Base-by-base conservation (phyloP, 768 basidiomycete genomes). In the Amanita rimosa region DNA sequence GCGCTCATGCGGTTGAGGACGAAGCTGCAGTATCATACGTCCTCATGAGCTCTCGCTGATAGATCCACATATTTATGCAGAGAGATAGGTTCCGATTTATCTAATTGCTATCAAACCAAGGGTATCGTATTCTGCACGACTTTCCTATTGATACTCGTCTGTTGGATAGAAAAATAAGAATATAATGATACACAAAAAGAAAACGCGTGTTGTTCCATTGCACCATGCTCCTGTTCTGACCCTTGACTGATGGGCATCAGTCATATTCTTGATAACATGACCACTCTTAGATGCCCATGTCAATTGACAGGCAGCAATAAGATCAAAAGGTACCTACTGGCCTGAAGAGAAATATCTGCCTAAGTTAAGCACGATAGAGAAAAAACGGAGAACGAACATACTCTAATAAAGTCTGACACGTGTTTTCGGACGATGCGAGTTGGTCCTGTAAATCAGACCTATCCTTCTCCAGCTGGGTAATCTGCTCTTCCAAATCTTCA, bases 1-100 rank as follows among this genome's bases (percentile, higher is more conserved):
- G 66, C 70, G 1, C 63, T 77, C 9, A 63, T 65, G 47, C 62
- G 74, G 44, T 54, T 78, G 36, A 64, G 75, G 35, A 60, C 55
- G 17, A 64, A 63, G 48, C 52, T 74, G 21, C 65, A 38, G 48
- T 26, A 43, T 33, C 35, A 43, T 49, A 41, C 37, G 7, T 41
- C 49, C 40, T 26, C 46, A 8, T 9, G 10, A 36, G 11, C 11
- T 31, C 10, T 31, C 11, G 11, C n/a, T n/a, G n/a, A n/a, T n/a
- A n/a, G n/a, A n/a, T n/a, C n/a, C n/a, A n/a, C n/a, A n/a, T n/a
- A n/a, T n/a, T n/a, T n/a, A n/a, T n/a, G n/a, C n/a, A n/a, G n/a
- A n/a, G n/a, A n/a, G 24, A 26, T 26, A 26, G 24, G 24, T 6
- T 26, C 24, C 24, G 4, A 26, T 4, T 6, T 26, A 26, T 26